phyloP scores from a whole-genome alignment of 202 grass and related monocot genomes.

The Schoenoplectus tabernaemontani region DNA sequence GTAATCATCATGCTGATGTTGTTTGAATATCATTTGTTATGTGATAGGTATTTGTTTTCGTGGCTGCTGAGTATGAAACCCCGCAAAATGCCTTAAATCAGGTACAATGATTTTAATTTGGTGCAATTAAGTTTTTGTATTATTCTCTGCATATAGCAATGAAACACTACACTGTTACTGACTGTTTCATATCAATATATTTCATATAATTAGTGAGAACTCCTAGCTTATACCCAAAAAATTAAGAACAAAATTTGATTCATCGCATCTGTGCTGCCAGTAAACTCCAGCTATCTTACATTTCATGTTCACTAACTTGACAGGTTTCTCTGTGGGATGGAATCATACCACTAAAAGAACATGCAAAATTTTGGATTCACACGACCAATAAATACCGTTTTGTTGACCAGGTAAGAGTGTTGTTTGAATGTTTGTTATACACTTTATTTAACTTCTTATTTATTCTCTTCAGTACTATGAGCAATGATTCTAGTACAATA shows the following conservation, averaged over 20 bases:
- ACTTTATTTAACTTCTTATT: neutral
- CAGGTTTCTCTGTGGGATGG: conserved; percentile 99
- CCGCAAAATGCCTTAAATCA: conserved; percentile 86
- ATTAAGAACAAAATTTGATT: neutral
- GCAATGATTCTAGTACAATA: neutral
- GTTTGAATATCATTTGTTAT: neutral
- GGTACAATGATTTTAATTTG: conserved; percentile 25
- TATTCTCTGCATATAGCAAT: neutral
- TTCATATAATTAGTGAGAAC: too few species aligned
- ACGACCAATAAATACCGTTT: conserved; percentile 97
- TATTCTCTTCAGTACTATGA: neutral
- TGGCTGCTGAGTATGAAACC: conserved; percentile 91
- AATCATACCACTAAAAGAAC: conserved; percentile 88
- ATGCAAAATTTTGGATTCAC: conserved; percentile 84
- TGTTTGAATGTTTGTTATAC: conserved; percentile 7
- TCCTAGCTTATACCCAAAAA: too few species aligned
- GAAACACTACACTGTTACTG: neutral
- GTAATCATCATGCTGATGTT: neutral
- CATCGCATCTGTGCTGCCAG: neutral
- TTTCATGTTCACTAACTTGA: conserved; percentile 14
- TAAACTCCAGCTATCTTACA: neutral
- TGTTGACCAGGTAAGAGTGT: conserved; percentile 83
- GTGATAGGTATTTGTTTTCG: conserved; percentile 94
- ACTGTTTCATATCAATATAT: neutral
- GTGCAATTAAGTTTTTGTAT: neutral